A percentile compares a stretch with the other conserved stretches of the same genome.
Conservation (phyloP, 352 stramenopile genomes). For the Pythium diclinum region DNA sequence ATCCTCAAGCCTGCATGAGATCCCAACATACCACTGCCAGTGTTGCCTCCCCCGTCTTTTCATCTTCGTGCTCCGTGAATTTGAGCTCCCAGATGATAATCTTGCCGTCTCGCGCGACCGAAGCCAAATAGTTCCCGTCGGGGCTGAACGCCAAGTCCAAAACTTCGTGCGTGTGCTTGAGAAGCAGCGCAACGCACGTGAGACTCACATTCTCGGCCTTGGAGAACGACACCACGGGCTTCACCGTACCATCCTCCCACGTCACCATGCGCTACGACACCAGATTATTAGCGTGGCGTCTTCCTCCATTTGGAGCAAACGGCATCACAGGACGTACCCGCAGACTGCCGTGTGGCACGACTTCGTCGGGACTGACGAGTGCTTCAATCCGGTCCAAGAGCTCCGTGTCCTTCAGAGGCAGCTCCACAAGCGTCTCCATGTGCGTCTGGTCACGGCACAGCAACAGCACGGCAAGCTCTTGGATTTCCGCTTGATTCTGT, state of each 20-base stretch:
- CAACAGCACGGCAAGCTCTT: slow-evolving; percentile 53
- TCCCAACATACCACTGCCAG: slow-evolving; percentile 6
- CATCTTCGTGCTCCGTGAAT: slow-evolving; percentile 23
- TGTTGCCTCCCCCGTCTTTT: slow-evolving; percentile 18
- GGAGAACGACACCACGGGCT: slow-evolving; percentile 12
- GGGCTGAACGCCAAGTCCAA: slow-evolving; percentile 77
- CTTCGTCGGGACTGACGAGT: slow-evolving; percentile 62
- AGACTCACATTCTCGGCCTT: slow-evolving; percentile 24
- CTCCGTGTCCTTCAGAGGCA: slow-evolving; percentile 47
- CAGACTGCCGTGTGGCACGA: slow-evolving; percentile 57
- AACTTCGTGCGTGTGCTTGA: slow-evolving; percentile 57
- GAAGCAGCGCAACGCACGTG: slow-evolving; percentile 41
- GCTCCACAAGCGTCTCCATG: slow-evolving; percentile 32
- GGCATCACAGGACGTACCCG: slow-evolving; percentile 31
- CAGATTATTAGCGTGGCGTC: not conserved
- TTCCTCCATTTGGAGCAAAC: not conserved
- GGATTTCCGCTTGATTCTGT: slow-evolving; percentile 45
- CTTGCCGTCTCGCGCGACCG: slow-evolving; percentile 67
- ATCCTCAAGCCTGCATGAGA: not conserved
- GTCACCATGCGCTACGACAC: slow-evolving; percentile 43
- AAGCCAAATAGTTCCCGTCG: slow-evolving; percentile 71
- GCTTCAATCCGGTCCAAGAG: slow-evolving; percentile 46
- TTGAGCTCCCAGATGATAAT: slow-evolving; percentile 72
- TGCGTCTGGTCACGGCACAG: slow-evolving; percentile 46
- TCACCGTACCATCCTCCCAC: slow-evolving; percentile 30